Conservation (phyloP, 192 early-diverging fungal species). For the Coemansia sp. region DNA sequence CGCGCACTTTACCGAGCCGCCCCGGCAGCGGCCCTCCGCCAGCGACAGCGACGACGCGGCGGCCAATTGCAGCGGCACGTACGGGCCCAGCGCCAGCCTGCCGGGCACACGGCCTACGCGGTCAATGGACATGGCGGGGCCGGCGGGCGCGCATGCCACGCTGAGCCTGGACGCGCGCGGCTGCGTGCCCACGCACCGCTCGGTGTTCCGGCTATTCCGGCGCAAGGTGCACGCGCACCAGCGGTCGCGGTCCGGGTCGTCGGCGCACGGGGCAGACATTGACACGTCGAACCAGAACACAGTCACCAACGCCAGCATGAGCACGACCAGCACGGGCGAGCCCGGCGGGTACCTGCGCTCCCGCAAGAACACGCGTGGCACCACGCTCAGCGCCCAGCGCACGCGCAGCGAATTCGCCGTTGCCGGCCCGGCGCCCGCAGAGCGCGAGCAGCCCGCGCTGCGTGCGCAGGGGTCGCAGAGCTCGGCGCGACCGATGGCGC, state of each 20-base stretch:
- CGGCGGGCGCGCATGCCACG: not conserved
- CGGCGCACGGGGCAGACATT: not conserved
- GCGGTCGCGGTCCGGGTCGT: slow-evolving; percentile 8
- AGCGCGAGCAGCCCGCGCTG: slow-evolving; percentile 1
- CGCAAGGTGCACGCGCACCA: slow-evolving; percentile 17
- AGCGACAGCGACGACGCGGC: slow-evolving; percentile 1
- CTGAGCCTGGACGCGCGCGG: slow-evolving; percentile 16
- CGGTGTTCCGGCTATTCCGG: slow-evolving; percentile 40
- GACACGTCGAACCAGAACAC: slow-evolving; percentile 15
- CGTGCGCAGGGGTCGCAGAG: slow-evolving; percentile 1
- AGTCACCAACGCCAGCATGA: slow-evolving; percentile 7
- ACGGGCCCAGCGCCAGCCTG: slow-evolving; percentile 13
- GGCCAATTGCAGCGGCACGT: slow-evolving; percentile 10
- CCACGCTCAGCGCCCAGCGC: slow-evolving; percentile 47
- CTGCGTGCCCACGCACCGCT: slow-evolving; percentile 44
- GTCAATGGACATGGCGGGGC: slow-evolving; percentile 10
- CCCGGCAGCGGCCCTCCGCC: slow-evolving; percentile 8
- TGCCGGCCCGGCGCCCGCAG: slow-evolving; percentile 24
- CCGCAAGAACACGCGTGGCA: slow-evolving; percentile 28
- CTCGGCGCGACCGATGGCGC: slow-evolving; percentile 13
- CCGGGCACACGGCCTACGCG: not conserved
- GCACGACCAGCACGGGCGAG: slow-evolving; percentile 31
- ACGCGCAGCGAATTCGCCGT: slow-evolving; percentile 47
- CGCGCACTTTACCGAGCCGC: slow-evolving; percentile 36
- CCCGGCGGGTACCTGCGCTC: slow-evolving; percentile 48